phyloP scores from a whole-genome alignment of 139 green algal species.

The Coccomyxa sp. region DNA sequence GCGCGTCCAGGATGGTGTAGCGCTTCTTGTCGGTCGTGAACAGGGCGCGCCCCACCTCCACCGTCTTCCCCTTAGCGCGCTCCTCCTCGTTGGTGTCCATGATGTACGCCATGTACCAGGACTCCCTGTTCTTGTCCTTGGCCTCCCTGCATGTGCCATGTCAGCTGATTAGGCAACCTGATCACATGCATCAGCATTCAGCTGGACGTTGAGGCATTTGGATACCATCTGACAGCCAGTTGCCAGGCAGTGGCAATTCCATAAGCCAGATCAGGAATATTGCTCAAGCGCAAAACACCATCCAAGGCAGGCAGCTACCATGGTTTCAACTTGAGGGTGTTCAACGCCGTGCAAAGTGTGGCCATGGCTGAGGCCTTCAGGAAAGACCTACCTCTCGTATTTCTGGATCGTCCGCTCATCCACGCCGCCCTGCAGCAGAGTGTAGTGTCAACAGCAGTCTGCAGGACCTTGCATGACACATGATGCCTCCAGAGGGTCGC shows the following conservation, averaged over 20 bases:
- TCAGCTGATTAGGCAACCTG: not conserved
- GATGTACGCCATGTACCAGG: constrained; percentile 99
- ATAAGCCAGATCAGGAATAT: not conserved
- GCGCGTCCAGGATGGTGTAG: constrained; percentile 95
- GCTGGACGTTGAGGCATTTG: not conserved
- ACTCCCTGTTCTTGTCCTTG: constrained; percentile 99
- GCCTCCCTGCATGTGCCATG: constrained; percentile 61
- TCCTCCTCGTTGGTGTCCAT: constrained; percentile 99
- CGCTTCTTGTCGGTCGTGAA: constrained; percentile 86
- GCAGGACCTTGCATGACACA: too few species aligned
- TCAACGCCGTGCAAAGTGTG: not conserved
- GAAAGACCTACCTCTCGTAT: constrained; percentile 87
- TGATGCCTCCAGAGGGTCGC: too few species aligned
- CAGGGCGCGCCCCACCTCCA: constrained; percentile 89
- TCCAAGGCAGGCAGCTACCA: too few species aligned
- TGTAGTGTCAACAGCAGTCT: too few species aligned
- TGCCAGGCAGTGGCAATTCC: too few species aligned
- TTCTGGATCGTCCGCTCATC: constrained; percentile 99
- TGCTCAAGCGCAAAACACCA: not conserved
- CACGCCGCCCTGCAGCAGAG: constrained; percentile 60
- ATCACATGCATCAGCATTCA: not conserved
- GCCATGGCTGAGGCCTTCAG: too few species aligned
- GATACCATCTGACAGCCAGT: not conserved
- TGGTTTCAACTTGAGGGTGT: too few species aligned
- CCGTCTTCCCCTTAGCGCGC: constrained; percentile 97